These are phyloP conservation scores for Brasilioporus rufonigricans DNA, from an alignment of 768 basidiomycete species.

Conservation along the genomic window DNA sequence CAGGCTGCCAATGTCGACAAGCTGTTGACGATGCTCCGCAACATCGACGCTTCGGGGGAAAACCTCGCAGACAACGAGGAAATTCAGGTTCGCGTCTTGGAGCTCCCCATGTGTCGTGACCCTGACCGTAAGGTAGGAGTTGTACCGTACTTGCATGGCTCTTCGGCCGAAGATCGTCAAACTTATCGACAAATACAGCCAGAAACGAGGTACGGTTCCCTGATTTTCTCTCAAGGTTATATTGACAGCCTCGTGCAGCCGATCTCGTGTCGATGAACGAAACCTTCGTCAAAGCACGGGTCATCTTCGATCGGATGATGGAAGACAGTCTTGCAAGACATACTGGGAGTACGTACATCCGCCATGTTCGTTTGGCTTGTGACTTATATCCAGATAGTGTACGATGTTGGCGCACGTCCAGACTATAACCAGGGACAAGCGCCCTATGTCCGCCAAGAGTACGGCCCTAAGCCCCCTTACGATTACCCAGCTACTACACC, in stretches of 20 bases:
- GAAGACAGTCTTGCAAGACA: constrained; percentile 83
- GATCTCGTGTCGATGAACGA: constrained; percentile 95
- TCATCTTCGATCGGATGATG: constrained; percentile 93
- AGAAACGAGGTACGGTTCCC: constrained; percentile 64
- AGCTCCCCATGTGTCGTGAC: constrained; percentile 2
- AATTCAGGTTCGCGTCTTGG: constrained; percentile 55
- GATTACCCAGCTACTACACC: constrained; percentile 40
- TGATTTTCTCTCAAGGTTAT: background rate
- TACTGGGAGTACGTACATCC: constrained; percentile 48
- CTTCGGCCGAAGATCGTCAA: constrained; percentile 94
- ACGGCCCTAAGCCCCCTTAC: constrained; percentile 41
- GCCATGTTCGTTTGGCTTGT: background rate
- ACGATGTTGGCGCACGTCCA: constrained; percentile 41
- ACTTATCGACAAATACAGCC: constrained; percentile 94
- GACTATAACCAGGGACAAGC: constrained; percentile 28
- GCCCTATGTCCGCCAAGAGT: constrained; percentile 31
- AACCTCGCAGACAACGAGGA: constrained; percentile 91
- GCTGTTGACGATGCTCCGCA: constrained; percentile 69
- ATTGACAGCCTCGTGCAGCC: constrained; percentile 44
- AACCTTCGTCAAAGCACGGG: constrained; percentile 83
- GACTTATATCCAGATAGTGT: constrained; percentile 39
- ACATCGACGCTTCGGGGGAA: constrained; percentile 72
- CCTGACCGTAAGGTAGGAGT: constrained; percentile 50
- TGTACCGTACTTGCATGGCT: constrained; percentile 88
- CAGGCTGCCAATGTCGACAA: constrained; percentile 85